Conservation (phyloP, 2,329 filamentous ascomycete genomes). For the Paecilomyces sp. region DNA sequence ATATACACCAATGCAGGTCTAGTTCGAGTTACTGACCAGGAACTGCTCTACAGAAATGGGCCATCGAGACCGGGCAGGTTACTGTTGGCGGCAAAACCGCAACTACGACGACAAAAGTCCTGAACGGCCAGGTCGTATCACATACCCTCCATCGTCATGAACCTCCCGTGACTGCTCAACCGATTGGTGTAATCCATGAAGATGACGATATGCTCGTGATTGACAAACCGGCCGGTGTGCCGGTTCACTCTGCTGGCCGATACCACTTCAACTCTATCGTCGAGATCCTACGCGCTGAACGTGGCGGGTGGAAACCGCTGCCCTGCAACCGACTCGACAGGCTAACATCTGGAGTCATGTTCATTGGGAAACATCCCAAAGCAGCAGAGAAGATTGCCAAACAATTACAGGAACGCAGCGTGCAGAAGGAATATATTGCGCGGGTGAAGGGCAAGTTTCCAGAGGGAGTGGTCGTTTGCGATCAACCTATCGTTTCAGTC, state of each 20-base stretch:
- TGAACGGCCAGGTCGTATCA: conserved; percentile 84
- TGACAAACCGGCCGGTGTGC: conserved; percentile 91
- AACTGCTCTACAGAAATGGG: conserved; percentile 47
- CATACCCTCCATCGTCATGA: conserved; percentile 95
- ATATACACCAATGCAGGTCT: background rate
- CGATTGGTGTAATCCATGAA: conserved; percentile 80
- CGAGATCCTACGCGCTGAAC: conserved; percentile 82
- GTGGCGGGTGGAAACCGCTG: conserved; percentile 53
- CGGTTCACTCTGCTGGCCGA: conserved; percentile 88
- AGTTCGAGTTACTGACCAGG: background rate
- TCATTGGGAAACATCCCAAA: conserved; percentile 78
- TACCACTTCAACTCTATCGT: conserved; percentile 95
- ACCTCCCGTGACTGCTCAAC: conserved; percentile 76
- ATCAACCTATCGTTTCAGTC: conserved; percentile 88
- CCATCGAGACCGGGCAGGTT: conserved; percentile 74
- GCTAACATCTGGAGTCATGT: conserved; percentile 95
- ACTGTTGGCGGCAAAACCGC: conserved; percentile 71
- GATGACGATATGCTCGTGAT: conserved; percentile 92
- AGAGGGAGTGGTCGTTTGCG: conserved; percentile 82
- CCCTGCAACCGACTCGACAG: conserved; percentile 92
- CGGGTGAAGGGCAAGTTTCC: conserved; percentile 88
- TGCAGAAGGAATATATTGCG: conserved; percentile 93
- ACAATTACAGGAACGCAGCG: conserved; percentile 71
- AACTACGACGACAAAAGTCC: conserved; percentile 60
- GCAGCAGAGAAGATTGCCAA: conserved; percentile 69